Percentiles rank a stretch among this genome's conserved stretches.
Evolutionary conservation across 495 filamentous ascomycete species (phyloP).

Genomic region (Aspergillus campestris): DNA sequence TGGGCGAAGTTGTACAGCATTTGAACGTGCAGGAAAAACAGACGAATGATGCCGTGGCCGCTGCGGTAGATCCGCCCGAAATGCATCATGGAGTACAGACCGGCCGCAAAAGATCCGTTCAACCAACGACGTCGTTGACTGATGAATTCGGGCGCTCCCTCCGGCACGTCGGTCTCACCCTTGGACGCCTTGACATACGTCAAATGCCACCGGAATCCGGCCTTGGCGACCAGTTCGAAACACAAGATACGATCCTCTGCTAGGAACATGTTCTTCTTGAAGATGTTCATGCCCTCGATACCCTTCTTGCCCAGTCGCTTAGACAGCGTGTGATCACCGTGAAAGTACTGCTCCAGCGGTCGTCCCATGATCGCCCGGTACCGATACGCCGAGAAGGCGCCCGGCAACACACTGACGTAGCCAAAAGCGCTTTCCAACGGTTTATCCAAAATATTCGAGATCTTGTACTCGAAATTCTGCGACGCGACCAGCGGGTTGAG

Average conservation of each 20-base stretch:
- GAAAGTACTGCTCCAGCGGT: constrained; percentile 96
- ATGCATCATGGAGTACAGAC: constrained; percentile 95
- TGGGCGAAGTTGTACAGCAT: constrained; percentile 86
- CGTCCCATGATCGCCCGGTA: constrained; percentile 97
- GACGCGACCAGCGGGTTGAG: constrained; percentile 89
- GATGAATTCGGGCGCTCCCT: constrained; percentile 94
- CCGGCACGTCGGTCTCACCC: constrained; percentile 96
- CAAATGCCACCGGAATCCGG: constrained; percentile 96
- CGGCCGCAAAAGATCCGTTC: constrained; percentile 95
- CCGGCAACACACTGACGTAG: constrained; percentile 92
- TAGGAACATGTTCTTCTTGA: constrained; percentile 99
- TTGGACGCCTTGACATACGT: constrained; percentile 97
- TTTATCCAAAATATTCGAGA: constrained; percentile 97
- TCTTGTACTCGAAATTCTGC: constrained; percentile 99
- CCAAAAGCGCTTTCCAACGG: constrained; percentile 95
- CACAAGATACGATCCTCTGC: constrained; percentile 99
- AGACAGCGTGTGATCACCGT: constrained; percentile 94
- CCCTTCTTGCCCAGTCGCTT: constrained; percentile 93
- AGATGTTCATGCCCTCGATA: constrained; percentile 99
- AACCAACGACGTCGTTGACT: constrained; percentile 93
- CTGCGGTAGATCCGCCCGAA: constrained; percentile 96
- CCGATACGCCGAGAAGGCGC: constrained; percentile 96
- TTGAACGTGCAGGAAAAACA: constrained; percentile 96
- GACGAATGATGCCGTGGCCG: constrained; percentile 87
- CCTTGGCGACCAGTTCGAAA: constrained; percentile 97